phyloP scores from a whole-genome alignment of 441 rosid species.

The Erodium texanum region DNA sequence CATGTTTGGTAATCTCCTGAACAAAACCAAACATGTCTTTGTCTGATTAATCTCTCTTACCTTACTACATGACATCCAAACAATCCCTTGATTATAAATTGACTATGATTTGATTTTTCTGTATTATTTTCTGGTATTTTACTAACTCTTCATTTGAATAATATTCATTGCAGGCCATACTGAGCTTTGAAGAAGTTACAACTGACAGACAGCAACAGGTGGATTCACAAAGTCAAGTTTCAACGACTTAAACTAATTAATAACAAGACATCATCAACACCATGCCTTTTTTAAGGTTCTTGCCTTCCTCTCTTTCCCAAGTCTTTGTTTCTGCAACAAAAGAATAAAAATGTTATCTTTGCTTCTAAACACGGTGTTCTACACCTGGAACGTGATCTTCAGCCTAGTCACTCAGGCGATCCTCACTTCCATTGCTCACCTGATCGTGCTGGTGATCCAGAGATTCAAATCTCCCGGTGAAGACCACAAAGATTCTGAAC shows the following conservation, averaged over 20 bases:
- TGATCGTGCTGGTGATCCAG: constrained; percentile 26
- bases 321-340: background rate
- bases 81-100: too few relatives aligned
- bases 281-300: background rate
- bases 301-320: background rate
- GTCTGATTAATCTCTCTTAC: too few relatives aligned
- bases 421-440: constrained; percentile 20
- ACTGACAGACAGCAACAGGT: background rate
- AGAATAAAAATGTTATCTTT: constrained; percentile 18
- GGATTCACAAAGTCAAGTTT: background rate
- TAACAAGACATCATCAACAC: background rate
- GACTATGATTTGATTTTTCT: background rate
- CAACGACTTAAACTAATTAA: background rate
- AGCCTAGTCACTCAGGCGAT: constrained; percentile 25
- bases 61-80: too few relatives aligned
- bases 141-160: background rate
- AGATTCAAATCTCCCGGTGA: constrained; percentile 28
- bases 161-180: background rate
- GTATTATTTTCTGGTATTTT: background rate
- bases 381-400: constrained; percentile 16
- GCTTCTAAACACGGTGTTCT: constrained; percentile 26
- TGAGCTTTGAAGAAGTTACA: background rate
- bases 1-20: background rate
- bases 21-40: background rate
- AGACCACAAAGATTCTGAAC: constrained; percentile 17